Base-by-base conservation (phyloP, 345 rosid genomes). In the Linum lewisii region DNA sequence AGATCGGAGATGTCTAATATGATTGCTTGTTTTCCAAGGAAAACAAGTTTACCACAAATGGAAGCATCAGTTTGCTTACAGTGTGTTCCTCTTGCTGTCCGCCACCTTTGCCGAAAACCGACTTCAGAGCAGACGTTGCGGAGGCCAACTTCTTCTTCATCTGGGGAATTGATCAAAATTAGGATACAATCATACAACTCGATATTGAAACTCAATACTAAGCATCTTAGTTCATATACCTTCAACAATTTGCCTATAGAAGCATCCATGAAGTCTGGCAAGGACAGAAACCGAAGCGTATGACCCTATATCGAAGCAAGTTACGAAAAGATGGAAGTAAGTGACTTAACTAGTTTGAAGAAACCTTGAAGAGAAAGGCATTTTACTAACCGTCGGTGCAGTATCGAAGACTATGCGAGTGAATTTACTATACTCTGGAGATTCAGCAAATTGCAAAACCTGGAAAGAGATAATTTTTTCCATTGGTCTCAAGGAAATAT, bases 211-310 rank as follows among this genome's bases (percentile, higher is more conserved):
- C 58, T 51, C 22, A 16, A 58, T 24, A 23, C n/a, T 29, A 8
- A 23, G n/a, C 16, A 55, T 54, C 51, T 47, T 36, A 57, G 24
- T 68, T 62, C 21, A 44, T 54, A 55, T 73, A 85, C 96, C 96
- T 78, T 82, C 75, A 84, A 70, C 68, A 86, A 73, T 79, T 88
- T 88, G 50, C 96, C 79, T 60, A 88, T 65, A 62, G 90, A 84
- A 66, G 85, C 72, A 68, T 86, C 88, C 72, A 85, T 63, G 68
- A 84, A 86, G 66, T 86, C 94, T n/a, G 96, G 96, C 60, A 88
- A 77, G 24, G 91, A 88, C 52, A 88, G 79, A 74, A 88, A 87
- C 52, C 88, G 83, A 69, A 86, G 87, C 16, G 87, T 84, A 73
- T 88, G 96, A 51, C 94, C 96, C 90, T 86, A 58, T 47, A 66